A percentile compares a stretch with the other conserved stretches of the same genome.
These are phyloP conservation scores for Articulospora tetracladia DNA, from an alignment of 495 filamentous ascomycete species.

Conservation along the genomic window DNA sequence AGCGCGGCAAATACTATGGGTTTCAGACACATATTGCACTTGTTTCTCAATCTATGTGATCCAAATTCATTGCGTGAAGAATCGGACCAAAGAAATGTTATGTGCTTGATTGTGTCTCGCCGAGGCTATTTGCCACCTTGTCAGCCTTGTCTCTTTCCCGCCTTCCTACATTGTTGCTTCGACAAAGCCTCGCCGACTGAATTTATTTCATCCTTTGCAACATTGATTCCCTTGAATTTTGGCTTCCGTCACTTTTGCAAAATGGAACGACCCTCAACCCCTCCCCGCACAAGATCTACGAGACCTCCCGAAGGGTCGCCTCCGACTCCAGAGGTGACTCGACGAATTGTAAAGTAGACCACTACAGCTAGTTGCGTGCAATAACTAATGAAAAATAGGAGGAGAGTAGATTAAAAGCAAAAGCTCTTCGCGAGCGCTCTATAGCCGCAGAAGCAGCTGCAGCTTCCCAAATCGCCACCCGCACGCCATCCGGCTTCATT, in stretches of 20 bases:
- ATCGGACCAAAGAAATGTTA: no score
- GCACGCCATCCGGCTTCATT: conserved; percentile 35
- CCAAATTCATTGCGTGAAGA: no score
- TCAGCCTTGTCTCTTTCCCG: background rate
- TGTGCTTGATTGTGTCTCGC: background rate
- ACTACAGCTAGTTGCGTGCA: background rate
- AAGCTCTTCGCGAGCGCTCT: conserved; percentile 72
- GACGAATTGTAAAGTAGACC: conserved; percentile 54
- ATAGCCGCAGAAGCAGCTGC: conserved; percentile 48
- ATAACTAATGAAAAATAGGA: conserved; percentile 51
- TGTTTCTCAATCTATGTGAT: background rate
- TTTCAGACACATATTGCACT: background rate
- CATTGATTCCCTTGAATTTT: no score
- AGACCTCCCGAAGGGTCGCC: conserved; percentile 15
- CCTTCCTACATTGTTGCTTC: background rate
- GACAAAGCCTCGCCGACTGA: no score
- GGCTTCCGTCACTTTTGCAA: background rate
- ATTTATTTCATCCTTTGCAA: no score
- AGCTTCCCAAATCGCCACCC: conserved; percentile 28
- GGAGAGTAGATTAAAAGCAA: conserved; percentile 85
- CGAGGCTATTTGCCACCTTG: background rate
- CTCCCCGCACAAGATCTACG: conserved; percentile 44
- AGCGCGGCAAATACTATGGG: conserved; percentile 2
- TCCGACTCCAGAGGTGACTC: conserved; percentile 67
- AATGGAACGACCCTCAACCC: conserved; percentile 58